Evolutionary conservation across 1,284 basidiomycete genomes (phyloP), one percentile per base, ranked within the genome.

Genomic region (Apiotrichum domesticum): DNA sequence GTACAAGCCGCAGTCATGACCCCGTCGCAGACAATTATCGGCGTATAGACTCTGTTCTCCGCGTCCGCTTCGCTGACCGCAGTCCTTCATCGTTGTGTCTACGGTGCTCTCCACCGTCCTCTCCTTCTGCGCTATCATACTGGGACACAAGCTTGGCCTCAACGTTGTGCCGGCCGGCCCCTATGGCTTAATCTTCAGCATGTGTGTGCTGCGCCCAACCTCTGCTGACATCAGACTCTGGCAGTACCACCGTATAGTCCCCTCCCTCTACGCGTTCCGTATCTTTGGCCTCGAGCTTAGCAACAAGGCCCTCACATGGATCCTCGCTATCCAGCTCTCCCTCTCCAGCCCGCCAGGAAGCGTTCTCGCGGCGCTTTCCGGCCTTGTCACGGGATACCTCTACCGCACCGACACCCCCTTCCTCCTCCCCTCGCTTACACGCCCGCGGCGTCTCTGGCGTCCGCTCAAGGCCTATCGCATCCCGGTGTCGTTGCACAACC

Each of bases 141-240:
- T 86, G 3, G 81, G 87, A 59, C 80, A 86, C 63, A 78, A 80
- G 6, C 64, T 85, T 6, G 84, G 86, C 3, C 74, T 93, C 59
- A 88, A 87, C 65, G 76, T 82, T 51, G 82, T 93, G 9, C 85
- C 88, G 1, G 77, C 87, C 33, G 91, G 91, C 2, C 87, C 89
- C 0, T 81, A 84, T 41, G 80, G 86, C 2, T 68, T 91, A 5
- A 68, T 88, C 42, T 76, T 75, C 52, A 68, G 67, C 46, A 49
- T 77, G 73, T 76, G 48, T 58, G 71, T 40, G 6, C 7, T 32
- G 7, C 1, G 9, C 54, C 3, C 6, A 13, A n/a, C 15, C n/a
- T 8, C n/a, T 37, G 41, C 49, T 59, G 34, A 51, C 54, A 2
- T 5, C 45, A 82, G 90, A 47, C 66, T 92, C 47, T 93, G 88